phyloP scores from a whole-genome alignment of 2,329 filamentous ascomycete genomes.

The Penicillium psychrosexuale region DNA sequence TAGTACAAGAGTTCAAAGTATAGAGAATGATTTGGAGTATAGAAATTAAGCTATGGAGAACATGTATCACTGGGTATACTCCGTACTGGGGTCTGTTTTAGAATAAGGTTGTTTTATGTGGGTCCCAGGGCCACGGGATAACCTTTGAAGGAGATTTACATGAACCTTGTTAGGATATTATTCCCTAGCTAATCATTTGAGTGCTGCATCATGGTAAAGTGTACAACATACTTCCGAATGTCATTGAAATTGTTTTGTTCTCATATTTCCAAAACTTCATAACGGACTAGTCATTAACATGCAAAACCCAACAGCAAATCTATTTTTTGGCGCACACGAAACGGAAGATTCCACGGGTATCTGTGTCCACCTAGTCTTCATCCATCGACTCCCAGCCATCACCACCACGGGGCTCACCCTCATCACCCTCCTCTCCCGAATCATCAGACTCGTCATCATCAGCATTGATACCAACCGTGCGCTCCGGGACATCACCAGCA shows the following conservation, averaged over 20 bases:
- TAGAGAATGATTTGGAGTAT: too few relatives aligned
- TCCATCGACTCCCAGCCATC: conserved; percentile 57
- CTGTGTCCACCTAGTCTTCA: conserved; percentile 42
- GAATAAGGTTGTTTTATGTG: not conserved
- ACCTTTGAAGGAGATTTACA: not conserved
- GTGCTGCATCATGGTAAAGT: too few relatives aligned
- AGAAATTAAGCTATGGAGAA: too few relatives aligned
- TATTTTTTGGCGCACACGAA: conserved; percentile 23
- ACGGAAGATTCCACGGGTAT: conserved; percentile 24
- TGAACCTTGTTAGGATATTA: not conserved
- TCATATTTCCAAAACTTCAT: conserved; percentile 5
- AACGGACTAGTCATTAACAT: conserved; percentile 9
- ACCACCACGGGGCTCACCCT: conserved; percentile 47
- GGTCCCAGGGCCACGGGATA: not conserved
- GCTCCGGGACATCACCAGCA: conserved; percentile 66
- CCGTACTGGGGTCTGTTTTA: not conserved
- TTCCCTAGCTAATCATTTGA: too few relatives aligned
- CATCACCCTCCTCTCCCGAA: conserved; percentile 53
- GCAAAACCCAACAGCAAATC: conserved; percentile 15
- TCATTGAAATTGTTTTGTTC: not conserved
- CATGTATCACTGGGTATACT: too few relatives aligned
- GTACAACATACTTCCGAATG: too few relatives aligned
- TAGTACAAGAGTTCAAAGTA: too few relatives aligned
- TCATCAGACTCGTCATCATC: conserved; percentile 66
- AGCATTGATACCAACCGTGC: conserved; percentile 68